Base-by-base conservation (phyloP, 495 filamentous ascomycete species). In the Talaromyces thailandensis region DNA sequence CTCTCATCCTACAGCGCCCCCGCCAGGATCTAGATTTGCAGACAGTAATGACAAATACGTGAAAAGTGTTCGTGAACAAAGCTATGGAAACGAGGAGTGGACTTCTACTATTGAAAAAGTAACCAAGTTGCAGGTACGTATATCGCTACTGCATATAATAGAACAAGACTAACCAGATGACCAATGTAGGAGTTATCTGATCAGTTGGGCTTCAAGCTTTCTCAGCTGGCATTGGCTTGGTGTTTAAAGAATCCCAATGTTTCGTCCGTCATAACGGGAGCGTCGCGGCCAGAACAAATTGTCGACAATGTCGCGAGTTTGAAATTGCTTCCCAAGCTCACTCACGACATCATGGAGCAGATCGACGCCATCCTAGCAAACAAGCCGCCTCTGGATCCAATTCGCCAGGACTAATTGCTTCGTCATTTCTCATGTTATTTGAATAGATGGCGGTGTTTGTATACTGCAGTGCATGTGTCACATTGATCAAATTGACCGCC, bases 161-260 rank as follows among this genome's bases (percentile, higher is more conserved):
- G 45, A 50, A 6, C 18, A 23, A 50, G 16, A 2, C 45, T 50
- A 50, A 50, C 9, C 8, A 18, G 45, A 23, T 50, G 45, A 7
- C n/a, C 11, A 16, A 18, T 23, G 4, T n/a, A 16, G 16, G 23
- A 23, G 9, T 23, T 28, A n/a, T 55, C 51, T 16, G 51, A 55
- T 55, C 51, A 78, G 65, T 73, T 90, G 18, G 83, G 81, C 12
- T 72, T 85, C 63, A 81, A 76, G 60, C 77, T 79, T 66, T 79
- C 81, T 29, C 78, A 79, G 59, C 73, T 90, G 60, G 86, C 87
- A 0, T 73, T 88, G 29, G 88, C 87, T 16, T 91, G 88, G 87
- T 81, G 86, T 56, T 73, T 89, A 31, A 83, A 80, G 70, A 90
- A 90, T 69, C 75, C 76, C 50, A 76, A 86, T 48, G 80, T 90